Base-by-base conservation (phyloP, 2,329 filamentous ascomycete genomes). In the Ceratocystis papillata region DNA sequence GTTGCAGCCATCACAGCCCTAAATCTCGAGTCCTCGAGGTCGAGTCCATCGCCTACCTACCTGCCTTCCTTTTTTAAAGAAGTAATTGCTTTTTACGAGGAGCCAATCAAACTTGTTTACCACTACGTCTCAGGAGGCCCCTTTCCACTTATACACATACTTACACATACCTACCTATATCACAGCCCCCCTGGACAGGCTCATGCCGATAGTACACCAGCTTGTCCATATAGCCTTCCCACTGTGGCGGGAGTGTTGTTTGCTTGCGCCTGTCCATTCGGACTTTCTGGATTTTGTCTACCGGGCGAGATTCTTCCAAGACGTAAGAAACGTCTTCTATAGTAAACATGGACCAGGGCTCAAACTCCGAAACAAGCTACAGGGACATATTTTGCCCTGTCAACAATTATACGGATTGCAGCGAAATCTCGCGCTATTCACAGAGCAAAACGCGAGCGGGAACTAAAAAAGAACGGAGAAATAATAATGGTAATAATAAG, bases 291-390 rank as follows among this genome's bases (percentile, higher is more conserved):
- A 20, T 59, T 15, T 37, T 37, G 55, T 17, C 17, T 59, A 25
- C 55, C 55, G 10, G 55, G 28, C 55, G 17, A 59, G 33, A 59
- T 59, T 15, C 55, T 59, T 59, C 28, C n/a, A 59, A 15, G 17
- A n/a, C 25, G 7, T n/a, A 37, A 20, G 55, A 37, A 37, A 37
- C 25, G 33, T n/a, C 55, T 37, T 59, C 28, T 8, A 59, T n/a
- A 20, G 55, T 15, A 30, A 10, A 59, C 55, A 59, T 15, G 55
- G 55, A 33, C 55, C 17, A 59, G 55, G 55, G 55, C 28, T 59
- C 12, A 33, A 59, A 59, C 55, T 59, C 55, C 55, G 55, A 59
- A 59, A 59, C 55, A 59, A n/a, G 55, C 55, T 59, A 59, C 15
- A 17, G 28, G 55, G 55, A 12, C 12, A 41, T 59, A 37, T 4